These are phyloP conservation scores for Yamadazyma aaseri DNA, from an alignment of 1,139 yeast genomes.

Conservation along the genomic window DNA sequence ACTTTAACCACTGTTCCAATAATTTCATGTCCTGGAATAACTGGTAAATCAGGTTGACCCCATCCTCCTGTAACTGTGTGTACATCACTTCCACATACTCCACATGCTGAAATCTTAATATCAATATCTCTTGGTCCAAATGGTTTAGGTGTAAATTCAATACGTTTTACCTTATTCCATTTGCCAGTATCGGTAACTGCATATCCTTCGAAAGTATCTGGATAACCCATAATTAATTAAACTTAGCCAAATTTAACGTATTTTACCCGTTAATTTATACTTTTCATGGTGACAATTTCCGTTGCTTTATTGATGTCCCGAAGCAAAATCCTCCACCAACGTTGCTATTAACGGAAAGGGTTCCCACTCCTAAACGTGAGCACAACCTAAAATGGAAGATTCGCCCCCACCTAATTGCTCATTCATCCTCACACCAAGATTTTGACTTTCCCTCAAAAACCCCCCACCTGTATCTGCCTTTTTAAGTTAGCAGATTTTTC, in stretches of 20 bases:
- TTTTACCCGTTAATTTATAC: too few species aligned
- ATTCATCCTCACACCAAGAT: too few species aligned
- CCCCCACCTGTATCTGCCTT: constrained; percentile 1
- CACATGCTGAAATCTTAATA: constrained; percentile 35
- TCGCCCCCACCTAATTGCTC: too few species aligned
- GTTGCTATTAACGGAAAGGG: too few species aligned
- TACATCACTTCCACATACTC: constrained; percentile 43
- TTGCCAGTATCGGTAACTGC: constrained; percentile 34
- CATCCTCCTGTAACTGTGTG: constrained; percentile 44
- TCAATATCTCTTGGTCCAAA: constrained; percentile 34
- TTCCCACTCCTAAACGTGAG: too few species aligned
- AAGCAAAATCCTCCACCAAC: too few species aligned
- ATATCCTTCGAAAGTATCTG: constrained; percentile 44
- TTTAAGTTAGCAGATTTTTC: not conserved
- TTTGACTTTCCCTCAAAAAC: too few species aligned
- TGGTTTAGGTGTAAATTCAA: constrained; percentile 32
- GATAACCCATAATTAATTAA: too few species aligned
- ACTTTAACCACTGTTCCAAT: constrained; percentile 43
- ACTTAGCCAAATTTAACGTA: too few species aligned
- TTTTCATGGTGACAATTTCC: too few species aligned
- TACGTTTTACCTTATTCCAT: constrained; percentile 38
- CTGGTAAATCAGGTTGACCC: constrained; percentile 29
- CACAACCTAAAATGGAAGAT: too few species aligned
- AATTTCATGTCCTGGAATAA: constrained; percentile 41
- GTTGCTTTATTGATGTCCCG: too few species aligned